Evolutionary conservation across 306 rosid genomes (phyloP).

Genomic region (Psophocarpus tetragonolobus): DNA sequence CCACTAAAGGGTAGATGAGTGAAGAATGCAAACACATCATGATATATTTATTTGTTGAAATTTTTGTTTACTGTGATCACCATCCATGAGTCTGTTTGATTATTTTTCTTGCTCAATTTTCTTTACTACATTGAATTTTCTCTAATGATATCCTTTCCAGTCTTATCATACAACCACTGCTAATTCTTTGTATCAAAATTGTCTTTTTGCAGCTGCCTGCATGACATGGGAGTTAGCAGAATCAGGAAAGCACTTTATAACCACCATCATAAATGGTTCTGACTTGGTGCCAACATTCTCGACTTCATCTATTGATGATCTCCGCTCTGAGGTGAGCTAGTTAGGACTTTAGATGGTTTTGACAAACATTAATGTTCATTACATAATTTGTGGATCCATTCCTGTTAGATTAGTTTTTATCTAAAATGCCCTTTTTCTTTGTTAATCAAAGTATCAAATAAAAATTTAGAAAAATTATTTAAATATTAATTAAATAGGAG

Average conservation of each 20-base stretch:
- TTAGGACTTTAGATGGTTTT: constrained; percentile 26
- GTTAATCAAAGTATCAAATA: not conserved
- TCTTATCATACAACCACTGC: constrained; percentile 1
- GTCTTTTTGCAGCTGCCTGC: constrained; percentile 82
- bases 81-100: not conserved
- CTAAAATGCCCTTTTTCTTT: not conserved
- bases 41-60: constrained; percentile 15
- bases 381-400: not conserved
- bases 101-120: not conserved
- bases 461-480: not conserved
- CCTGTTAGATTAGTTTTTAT: not conserved
- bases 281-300: constrained; percentile 98
- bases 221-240: constrained; percentile 98
- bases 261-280: constrained; percentile 85
- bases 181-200: constrained; percentile 32
- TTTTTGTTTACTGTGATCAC: not conserved
- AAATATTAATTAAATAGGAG: not conserved
- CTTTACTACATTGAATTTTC: constrained; percentile 8
- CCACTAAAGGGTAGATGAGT: not conserved
- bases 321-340: constrained; percentile 79
- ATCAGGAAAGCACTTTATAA: constrained; percentile 92
- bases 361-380: not conserved
- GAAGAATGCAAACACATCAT: not conserved
- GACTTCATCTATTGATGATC: constrained; percentile 84
- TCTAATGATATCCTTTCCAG: not conserved